phyloP scores from a whole-genome alignment of 495 filamentous ascomycete genomes.

The Penicillium robsamsonii region DNA sequence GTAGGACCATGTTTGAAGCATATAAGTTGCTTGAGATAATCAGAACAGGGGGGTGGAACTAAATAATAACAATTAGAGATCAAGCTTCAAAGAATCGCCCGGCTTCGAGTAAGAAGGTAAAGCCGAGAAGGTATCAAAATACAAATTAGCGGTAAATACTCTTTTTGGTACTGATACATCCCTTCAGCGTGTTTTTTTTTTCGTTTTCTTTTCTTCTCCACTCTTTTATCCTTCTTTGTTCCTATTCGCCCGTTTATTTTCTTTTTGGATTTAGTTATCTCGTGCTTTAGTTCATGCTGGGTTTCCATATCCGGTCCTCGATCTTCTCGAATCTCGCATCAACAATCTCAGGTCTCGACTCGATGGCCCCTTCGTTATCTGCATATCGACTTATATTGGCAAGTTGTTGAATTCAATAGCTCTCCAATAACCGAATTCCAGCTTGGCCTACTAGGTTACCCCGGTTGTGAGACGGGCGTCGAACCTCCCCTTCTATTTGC shows the following conservation, averaged over 20 bases:
- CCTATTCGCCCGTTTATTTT: no score
- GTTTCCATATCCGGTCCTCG: not conserved
- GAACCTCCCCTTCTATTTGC: slow-evolving; percentile 19
- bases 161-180: not conserved
- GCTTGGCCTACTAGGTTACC: slow-evolving; percentile 23
- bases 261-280: not conserved
- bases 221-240: not conserved
- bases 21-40: not conserved
- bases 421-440: slow-evolving; percentile 18
- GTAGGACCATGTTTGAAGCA: not conserved
- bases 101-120: no score
- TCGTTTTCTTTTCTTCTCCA: not conserved
- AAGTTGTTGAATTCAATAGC: not conserved
- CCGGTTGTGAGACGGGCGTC: slow-evolving; percentile 24
- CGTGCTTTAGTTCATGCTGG: not conserved
- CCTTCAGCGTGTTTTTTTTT: not conserved
- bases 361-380: slow-evolving; percentile 8
- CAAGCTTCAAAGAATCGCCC: no score
- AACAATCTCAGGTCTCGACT: slow-evolving; percentile 6
- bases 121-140: no score
- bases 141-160: not conserved
- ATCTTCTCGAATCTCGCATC: not conserved
- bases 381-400: slow-evolving; percentile 12
- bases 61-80: no score
- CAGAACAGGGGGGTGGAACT: not conserved